Percentiles rank a stretch among this genome's conserved stretches.
These are phyloP conservation scores for Cryptomeria japonica DNA, from an alignment of 75 land plant genomes.

Conservation along the genomic window DNA sequence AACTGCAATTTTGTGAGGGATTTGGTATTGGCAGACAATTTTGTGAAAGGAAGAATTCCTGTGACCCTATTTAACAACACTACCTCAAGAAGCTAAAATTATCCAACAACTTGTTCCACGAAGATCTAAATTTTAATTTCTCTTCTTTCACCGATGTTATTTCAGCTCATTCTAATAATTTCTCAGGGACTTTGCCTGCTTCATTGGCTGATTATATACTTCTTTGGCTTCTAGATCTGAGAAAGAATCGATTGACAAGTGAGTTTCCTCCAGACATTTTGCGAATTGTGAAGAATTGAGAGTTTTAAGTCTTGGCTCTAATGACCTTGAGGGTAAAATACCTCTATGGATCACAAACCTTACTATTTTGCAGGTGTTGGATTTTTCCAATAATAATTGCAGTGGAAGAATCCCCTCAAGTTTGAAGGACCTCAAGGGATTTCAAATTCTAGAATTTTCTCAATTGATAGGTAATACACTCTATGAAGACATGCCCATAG, in stretches of 20 bases:
- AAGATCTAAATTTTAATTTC: neutral
- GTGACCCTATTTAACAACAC: neutral
- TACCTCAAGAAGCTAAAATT: neutral
- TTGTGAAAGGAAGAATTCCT: neutral
- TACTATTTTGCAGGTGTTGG: slow-evolving; percentile 8
- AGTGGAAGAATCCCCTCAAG: slow-evolving; percentile 23
- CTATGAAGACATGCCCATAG: slow-evolving; percentile 16
- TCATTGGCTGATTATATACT: no score
- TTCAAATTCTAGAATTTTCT: slow-evolving; percentile 8
- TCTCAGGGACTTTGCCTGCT: neutral
- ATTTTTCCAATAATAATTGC: slow-evolving; percentile 20
- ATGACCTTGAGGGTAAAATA: slow-evolving; percentile 12
- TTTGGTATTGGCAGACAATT: neutral
- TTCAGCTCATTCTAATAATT: neutral
- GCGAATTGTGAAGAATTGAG: neutral
- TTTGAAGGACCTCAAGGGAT: slow-evolving; percentile 9
- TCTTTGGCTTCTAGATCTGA: slow-evolving; percentile 8
- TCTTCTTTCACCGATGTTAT: neutral
- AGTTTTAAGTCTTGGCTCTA: slow-evolving; percentile 1
- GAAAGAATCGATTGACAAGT: slow-evolving; percentile 16
- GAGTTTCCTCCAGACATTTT: neutral
- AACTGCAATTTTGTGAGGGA: neutral
- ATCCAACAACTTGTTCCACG: neutral
- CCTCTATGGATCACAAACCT: slow-evolving; percentile 10
- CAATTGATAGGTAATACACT: slow-evolving; percentile 22